phyloP scores from a whole-genome alignment of 768 basidiomycete genomes.

The Glaciozyma martinii region DNA sequence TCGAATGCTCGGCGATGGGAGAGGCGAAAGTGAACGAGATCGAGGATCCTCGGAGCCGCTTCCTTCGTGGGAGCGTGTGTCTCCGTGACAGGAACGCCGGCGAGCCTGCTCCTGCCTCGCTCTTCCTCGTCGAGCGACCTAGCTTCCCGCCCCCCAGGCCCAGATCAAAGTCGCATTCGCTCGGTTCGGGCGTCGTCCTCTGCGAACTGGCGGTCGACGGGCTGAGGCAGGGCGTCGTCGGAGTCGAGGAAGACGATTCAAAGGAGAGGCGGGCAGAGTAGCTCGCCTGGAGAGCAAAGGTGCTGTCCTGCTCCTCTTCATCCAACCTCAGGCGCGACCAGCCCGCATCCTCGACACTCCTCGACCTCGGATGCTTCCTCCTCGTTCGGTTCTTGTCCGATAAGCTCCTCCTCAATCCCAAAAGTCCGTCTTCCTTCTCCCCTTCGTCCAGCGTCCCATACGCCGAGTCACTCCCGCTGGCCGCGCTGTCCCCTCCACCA shows the following conservation, averaged over 20 bases:
- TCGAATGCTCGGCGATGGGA: neutral
- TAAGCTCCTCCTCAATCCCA: too few relatives aligned
- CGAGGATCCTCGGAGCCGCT: neutral
- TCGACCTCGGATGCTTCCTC: too few relatives aligned
- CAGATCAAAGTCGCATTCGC: slow-evolving; percentile 14
- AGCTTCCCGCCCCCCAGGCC: neutral
- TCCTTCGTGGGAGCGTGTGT: slow-evolving; percentile 13
- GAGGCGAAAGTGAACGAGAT: neutral
- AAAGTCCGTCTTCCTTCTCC: too few relatives aligned
- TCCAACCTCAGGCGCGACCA: too few relatives aligned
- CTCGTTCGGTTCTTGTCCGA: too few relatives aligned
- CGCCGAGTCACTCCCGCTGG: too few relatives aligned
- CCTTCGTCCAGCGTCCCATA: too few relatives aligned
- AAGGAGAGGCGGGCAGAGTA: too few relatives aligned
- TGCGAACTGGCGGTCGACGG: slow-evolving; percentile 1
- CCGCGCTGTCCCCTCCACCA: too few relatives aligned
- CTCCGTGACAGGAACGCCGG: neutral
- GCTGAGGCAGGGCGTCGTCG: neutral
- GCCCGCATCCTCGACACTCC: too few relatives aligned
- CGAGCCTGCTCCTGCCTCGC: neutral
- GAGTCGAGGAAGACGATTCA: neutral
- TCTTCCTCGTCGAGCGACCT: neutral
- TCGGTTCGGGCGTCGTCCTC: slow-evolving; percentile 12
- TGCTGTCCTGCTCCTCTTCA: too few relatives aligned
- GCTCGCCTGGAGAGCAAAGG: too few relatives aligned